Evolutionary conservation across 768 basidiomycete genomes (phyloP).

Genomic region (Serendipita sp.): DNA sequence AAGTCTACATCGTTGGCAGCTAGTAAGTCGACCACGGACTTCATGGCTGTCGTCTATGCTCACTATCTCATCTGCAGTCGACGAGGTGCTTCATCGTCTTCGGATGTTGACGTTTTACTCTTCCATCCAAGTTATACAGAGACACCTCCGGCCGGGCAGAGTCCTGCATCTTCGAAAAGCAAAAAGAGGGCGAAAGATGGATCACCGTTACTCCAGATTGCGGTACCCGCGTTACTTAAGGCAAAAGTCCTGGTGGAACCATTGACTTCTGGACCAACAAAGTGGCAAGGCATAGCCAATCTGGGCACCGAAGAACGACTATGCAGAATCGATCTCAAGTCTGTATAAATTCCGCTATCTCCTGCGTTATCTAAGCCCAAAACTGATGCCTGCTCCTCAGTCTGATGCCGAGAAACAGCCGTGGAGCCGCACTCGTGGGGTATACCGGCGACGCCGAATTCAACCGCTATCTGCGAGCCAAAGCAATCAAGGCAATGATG

Average conservation of each 20-base stretch:
- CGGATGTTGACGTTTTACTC: conserved; percentile 30
- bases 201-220: conserved; percentile 22
- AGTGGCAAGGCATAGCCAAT: conserved; percentile 37
- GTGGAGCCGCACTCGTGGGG: conserved; percentile 36
- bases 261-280: conserved; percentile 19
- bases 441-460: conserved; percentile 44
- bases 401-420: conserved; percentile 30
- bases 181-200: neutral
- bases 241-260: conserved; percentile 32
- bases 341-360: neutral
- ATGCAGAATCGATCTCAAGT: conserved; percentile 18
- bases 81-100: conserved; percentile 24
- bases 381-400: conserved; percentile 16
- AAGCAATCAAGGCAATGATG: conserved; percentile 32
- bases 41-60: neutral
- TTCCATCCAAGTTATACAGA: conserved; percentile 32
- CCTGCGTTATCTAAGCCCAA: no score
- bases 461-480: conserved; percentile 24
- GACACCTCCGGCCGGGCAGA: conserved; percentile 23
- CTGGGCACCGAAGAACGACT: conserved; percentile 15
- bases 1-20: conserved; percentile 35
- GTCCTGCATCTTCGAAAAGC: neutral
- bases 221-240: conserved; percentile 29
- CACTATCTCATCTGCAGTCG: conserved; percentile 26
- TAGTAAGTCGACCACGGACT: conserved; percentile 30